Evolutionary conservation across 192 early-diverging fungal species (phyloP).

Genomic region (Piromyces sp.): DNA sequence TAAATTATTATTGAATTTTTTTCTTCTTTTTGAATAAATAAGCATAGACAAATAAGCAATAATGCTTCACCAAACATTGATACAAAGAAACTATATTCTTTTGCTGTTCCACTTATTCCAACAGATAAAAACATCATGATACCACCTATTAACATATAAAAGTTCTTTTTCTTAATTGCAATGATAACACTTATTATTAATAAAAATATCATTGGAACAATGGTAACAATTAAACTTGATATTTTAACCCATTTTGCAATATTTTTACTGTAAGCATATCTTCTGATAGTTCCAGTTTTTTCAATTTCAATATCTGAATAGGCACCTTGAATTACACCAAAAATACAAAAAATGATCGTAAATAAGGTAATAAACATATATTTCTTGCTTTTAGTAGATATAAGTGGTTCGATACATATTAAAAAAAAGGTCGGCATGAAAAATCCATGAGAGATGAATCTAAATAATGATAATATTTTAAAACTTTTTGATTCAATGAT

Average conservation of each 20-base stretch:
- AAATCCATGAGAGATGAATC: background rate
- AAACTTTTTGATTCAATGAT: background rate
- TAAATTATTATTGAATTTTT: too few species aligned
- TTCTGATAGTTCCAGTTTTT: background rate
- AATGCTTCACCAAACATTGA: background rate
- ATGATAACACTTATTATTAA: background rate
- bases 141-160: background rate
- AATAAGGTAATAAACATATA: too few species aligned
- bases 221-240: background rate
- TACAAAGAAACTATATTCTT: background rate
- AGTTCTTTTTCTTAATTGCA: background rate
- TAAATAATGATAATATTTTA: background rate
- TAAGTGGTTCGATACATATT: too few species aligned
- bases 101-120: background rate
- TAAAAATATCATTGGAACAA: background rate
- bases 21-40: background rate
- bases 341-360: background rate
- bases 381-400: too few species aligned
- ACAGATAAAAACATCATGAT: background rate
- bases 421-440: too few species aligned
- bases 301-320: background rate
- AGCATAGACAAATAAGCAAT: background rate
- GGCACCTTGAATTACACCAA: background rate
- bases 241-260: background rate
- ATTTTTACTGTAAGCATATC: background rate